phyloP scores from a whole-genome alignment of 2,329 filamentous ascomycete species.

The Dactylella cylindrospora region DNA sequence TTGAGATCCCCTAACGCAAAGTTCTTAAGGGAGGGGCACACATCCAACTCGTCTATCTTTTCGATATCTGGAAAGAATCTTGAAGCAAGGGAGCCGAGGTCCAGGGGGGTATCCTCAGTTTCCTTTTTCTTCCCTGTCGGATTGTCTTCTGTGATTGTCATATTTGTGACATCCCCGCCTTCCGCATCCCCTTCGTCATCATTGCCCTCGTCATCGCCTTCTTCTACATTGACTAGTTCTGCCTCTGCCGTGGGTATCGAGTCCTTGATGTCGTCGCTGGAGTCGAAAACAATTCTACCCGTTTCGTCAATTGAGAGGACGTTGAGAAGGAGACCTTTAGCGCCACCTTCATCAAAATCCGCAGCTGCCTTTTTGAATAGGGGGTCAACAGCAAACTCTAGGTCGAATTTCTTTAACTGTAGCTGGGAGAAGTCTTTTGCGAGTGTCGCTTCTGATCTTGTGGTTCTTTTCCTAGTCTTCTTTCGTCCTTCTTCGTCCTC shows the following conservation, averaged over 20 bases:
- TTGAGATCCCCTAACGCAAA: constrained; percentile 82
- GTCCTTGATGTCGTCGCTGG: constrained; percentile 78
- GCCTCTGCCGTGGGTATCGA: constrained; percentile 53
- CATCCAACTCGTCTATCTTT: constrained; percentile 77
- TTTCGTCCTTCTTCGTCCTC: constrained; percentile 62
- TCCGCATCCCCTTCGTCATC: constrained; percentile 24
- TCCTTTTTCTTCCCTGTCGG: constrained; percentile 53
- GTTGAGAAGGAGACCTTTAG: constrained; percentile 90
- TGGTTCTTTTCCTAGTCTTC: constrained; percentile 65
- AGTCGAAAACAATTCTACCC: constrained; percentile 95
- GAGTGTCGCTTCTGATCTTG: constrained; percentile 75
- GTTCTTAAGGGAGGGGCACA: constrained; percentile 91
- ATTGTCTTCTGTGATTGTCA: constrained; percentile 50
- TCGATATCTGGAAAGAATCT: constrained; percentile 84
- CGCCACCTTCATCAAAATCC: constrained; percentile 96
- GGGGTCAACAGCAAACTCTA: constrained; percentile 94
- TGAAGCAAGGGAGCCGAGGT: constrained; percentile 70
- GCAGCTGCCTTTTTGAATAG: constrained; percentile 99
- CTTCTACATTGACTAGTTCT: constrained; percentile 49
- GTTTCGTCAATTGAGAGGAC: constrained; percentile 92
- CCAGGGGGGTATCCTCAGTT: constrained; percentile 68
- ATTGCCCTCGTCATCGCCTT: constrained; percentile 46
- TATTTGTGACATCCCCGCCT: constrained; percentile 55
- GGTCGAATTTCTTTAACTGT: constrained; percentile 94
- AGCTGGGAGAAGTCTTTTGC: constrained; percentile 83